These are phyloP conservation scores for Isoetes engelmannii DNA, from an alignment of 83 land plant species.

Conservation along the genomic window DNA sequence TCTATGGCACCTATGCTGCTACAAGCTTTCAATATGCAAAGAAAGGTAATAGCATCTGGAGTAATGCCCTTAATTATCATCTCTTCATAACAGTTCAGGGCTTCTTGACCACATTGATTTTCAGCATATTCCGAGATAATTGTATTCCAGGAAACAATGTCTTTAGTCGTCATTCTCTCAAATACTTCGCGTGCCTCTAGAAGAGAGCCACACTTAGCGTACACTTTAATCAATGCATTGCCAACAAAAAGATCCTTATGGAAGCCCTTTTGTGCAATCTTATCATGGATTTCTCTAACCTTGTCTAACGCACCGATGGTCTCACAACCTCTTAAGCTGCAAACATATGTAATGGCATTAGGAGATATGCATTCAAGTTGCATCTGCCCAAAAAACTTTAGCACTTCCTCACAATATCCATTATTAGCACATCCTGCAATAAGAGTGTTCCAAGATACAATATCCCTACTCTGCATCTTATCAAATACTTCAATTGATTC, in stretches of 20 bases:
- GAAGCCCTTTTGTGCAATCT: not conserved
- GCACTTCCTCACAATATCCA: constrained; percentile 3
- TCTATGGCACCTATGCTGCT: constrained; percentile 14
- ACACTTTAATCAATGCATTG: constrained; percentile 14
- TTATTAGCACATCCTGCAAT: not conserved
- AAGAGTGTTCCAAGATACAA: no score
- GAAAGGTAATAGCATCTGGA: constrained; percentile 21
- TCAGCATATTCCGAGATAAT: constrained; percentile 20
- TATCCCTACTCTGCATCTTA: not conserved
- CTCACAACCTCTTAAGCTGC: not conserved
- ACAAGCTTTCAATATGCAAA: constrained; percentile 21
- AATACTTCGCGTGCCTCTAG: constrained; percentile 15
- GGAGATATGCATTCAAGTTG: constrained; percentile 1
- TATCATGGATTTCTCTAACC: not conserved
- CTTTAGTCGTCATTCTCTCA: constrained; percentile 11
- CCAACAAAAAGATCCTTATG: not conserved
- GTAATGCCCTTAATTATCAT: constrained; percentile 5
- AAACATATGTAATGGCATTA: not conserved
- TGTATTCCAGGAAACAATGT: constrained; percentile 27
- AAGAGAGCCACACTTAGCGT: constrained; percentile 24
- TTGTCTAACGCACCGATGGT: not conserved
- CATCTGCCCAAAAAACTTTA: constrained; percentile 5
- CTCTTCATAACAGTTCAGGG: constrained; percentile 10
- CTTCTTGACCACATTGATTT: constrained; percentile 18
- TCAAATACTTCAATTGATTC: not conserved